Evolutionary conservation across 495 filamentous ascomycete species (phyloP), one percentile per base, ranked within the genome.

Genomic region (Rhypophila decipiens): DNA sequence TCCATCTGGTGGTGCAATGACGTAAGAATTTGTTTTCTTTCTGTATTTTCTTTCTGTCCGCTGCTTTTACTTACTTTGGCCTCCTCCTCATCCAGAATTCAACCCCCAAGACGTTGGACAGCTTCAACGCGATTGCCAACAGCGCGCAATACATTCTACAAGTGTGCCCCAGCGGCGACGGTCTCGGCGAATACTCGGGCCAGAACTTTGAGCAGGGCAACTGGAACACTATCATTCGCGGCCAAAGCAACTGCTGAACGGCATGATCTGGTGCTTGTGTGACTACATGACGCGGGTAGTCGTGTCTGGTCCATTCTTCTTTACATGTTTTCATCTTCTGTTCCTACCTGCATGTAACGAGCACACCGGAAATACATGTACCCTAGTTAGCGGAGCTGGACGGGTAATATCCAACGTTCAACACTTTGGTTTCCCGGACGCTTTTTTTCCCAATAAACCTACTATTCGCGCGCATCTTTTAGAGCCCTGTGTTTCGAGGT

Each of bases 1-100:
- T 59, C 46, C 4, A 63, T 65, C 12, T 60, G 23, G 15, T 65
- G 60, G 54, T 65, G 61, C 36, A 65, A 65, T 19, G 60, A 63
- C 23, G 45, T 47, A 46, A 9, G 17, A 38, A 2, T 22, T 41
- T 8, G 2, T 24, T 15, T 22, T 49, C 24, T 41, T 38, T 31
- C 27, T 31, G 7, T 31, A 31, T 13, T 31, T 13, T 13, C 13
- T 31, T 31, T 31, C 27, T 31, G 13, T 7, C 27, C 27, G 13
- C 27, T 31, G 27, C 27, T 31, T 31, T 31, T 31, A 31, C 27
- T 7, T 31, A 31, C 13, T 31, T 31, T 31, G 27, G 27, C 27
- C 27, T 13, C 13, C 13, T 31, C 13, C 7, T 31, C 13, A 7
- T 31, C 13, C 13, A 31, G 13, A 31, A 31, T 31, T 31, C 27